Conservation (phyloP, 192 early-diverging fungal genomes). For the Coemansia sp. region DNA sequence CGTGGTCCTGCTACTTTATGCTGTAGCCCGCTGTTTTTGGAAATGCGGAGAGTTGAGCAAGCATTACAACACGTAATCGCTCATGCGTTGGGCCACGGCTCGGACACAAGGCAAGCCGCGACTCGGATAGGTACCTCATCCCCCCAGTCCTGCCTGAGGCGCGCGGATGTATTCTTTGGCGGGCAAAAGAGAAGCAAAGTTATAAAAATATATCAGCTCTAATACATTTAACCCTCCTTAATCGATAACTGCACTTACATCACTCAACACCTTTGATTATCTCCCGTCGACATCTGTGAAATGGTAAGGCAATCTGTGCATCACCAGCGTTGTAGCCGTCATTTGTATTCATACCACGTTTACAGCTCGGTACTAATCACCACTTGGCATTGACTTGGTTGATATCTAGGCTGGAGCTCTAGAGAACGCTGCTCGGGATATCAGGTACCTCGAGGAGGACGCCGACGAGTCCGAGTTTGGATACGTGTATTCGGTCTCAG, state of each 20-base stretch:
- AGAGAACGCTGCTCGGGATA: slow-evolving; percentile 79
- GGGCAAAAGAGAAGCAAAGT: too few relatives aligned
- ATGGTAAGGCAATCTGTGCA: slow-evolving; percentile 11
- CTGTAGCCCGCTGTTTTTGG: too few relatives aligned
- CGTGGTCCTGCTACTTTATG: not conserved
- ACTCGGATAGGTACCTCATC: not conserved
- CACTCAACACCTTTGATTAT: not conserved
- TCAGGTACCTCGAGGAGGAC: slow-evolving; percentile 83
- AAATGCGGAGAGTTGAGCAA: not conserved
- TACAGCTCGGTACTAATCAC: not conserved
- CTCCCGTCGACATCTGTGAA: not conserved
- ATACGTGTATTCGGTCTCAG: slow-evolving; percentile 96
- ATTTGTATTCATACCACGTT: not conserved
- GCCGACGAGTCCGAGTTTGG: slow-evolving; percentile 88
- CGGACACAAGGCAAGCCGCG: slow-evolving; percentile 3
- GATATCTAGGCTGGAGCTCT: slow-evolving; percentile 82
- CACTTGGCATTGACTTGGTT: not conserved
- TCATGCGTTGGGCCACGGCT: not conserved
- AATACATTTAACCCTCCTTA: not conserved
- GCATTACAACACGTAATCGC: slow-evolving; percentile 2
- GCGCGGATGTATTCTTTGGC: too few relatives aligned
- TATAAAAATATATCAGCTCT: too few relatives aligned
- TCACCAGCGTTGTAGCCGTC: not conserved
- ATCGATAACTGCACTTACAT: too few relatives aligned
- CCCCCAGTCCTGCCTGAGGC: not conserved